These are phyloP conservation scores for Penicillium sp. DNA, from an alignment of 2,329 filamentous ascomycete genomes.

Conservation along the genomic window DNA sequence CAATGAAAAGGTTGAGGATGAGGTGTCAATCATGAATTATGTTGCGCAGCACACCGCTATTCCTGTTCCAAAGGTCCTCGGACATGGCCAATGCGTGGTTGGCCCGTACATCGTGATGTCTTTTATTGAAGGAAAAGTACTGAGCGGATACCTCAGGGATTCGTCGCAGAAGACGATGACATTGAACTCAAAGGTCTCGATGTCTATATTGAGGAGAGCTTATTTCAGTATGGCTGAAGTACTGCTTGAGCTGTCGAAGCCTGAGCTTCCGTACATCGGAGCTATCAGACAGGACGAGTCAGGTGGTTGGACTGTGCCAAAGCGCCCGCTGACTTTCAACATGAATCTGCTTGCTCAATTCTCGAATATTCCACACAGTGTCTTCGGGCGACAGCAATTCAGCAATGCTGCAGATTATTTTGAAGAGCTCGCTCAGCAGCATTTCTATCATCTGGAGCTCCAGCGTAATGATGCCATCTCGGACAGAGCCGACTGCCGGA, in stretches of 20 bases:
- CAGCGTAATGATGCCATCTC: slow-evolving; percentile 26
- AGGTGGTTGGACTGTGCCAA: slow-evolving; percentile 12
- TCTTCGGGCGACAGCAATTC: slow-evolving; percentile 16
- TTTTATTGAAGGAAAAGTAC: slow-evolving; percentile 21
- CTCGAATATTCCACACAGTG: slow-evolving; percentile 13
- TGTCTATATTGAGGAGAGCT: slow-evolving; percentile 15
- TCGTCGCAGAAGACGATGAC: slow-evolving; percentile 10
- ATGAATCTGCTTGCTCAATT: slow-evolving; percentile 26
- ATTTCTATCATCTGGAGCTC: slow-evolving; percentile 22
- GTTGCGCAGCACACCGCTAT: slow-evolving; percentile 21
- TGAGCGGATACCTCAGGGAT: slow-evolving; percentile 21
- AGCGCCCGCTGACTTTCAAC: slow-evolving; percentile 16
- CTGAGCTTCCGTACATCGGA: slow-evolving; percentile 22
- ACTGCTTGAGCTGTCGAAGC: slow-evolving; percentile 22
- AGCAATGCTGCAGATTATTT: slow-evolving; percentile 23
- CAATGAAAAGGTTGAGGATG: slow-evolving; percentile 25
- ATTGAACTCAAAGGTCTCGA: slow-evolving; percentile 14
- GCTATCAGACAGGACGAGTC: slow-evolving; percentile 12
- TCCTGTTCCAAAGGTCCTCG: slow-evolving; percentile 20
- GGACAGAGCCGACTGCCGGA: slow-evolving; percentile 19
- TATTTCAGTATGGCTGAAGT: slow-evolving; percentile 24
- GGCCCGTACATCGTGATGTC: slow-evolving; percentile 23
- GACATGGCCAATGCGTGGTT: slow-evolving; percentile 16
- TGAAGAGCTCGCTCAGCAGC: slow-evolving; percentile 20
- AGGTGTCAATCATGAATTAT: slow-evolving; percentile 24